These are phyloP conservation scores for Cucumis melo DNA, from an alignment of 306 rosid species.

Conservation along the genomic window DNA sequence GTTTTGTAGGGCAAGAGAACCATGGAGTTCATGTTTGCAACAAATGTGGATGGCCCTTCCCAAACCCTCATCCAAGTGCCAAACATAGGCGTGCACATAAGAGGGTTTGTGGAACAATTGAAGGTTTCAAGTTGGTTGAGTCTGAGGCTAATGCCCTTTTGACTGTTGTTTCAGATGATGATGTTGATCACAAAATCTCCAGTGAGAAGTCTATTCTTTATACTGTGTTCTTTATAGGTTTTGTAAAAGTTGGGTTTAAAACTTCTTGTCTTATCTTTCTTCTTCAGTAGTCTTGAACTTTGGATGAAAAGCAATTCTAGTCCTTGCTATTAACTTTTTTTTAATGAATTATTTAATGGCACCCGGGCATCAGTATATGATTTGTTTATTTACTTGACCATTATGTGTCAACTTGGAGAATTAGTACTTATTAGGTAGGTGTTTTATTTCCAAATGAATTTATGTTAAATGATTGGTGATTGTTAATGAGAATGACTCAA, in stretches of 20 bases:
- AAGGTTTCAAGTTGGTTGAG: constrained; percentile 39
- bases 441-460: not conserved
- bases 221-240: not conserved
- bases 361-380: not conserved
- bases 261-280: not conserved
- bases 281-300: not conserved
- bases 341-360: not conserved
- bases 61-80: constrained; percentile 61
- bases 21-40: constrained; percentile 42
- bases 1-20: constrained; percentile 27
- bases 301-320: not conserved
- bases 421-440: not conserved
- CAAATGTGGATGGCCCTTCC: constrained; percentile 62
- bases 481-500: not conserved
- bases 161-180: constrained; percentile 44
- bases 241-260: not conserved
- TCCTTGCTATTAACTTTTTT: not conserved
- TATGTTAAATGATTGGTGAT: not conserved
- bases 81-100: constrained; percentile 57
- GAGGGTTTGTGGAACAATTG: constrained; percentile 79
- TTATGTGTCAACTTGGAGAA: not conserved
- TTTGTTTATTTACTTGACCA: not conserved
- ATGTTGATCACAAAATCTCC: constrained; percentile 31
- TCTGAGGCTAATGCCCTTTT: constrained; percentile 21
- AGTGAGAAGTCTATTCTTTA: constrained; percentile 18